A percentile compares a stretch with the other conserved stretches of the same genome.
These are phyloP conservation scores for Arabis hirsuta DNA, from an alignment of 345 rosid genomes.

Conservation along the genomic window DNA sequence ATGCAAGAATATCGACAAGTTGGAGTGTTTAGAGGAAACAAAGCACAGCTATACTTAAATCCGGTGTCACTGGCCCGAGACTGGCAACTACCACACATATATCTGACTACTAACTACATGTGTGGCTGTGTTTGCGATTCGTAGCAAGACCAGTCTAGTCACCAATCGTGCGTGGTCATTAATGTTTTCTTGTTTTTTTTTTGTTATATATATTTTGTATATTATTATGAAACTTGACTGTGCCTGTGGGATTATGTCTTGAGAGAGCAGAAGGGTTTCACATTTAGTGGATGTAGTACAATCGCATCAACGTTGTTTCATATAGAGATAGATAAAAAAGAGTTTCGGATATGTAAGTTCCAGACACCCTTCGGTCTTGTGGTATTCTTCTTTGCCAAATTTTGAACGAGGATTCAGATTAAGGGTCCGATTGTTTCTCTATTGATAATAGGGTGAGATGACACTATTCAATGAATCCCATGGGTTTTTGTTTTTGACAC, in stretches of 20 bases:
- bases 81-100: conserved; percentile 34
- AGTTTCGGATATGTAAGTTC: background rate
- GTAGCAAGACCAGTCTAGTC: conserved; percentile 34
- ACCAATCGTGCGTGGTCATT: conserved; percentile 32
- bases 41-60: conserved; percentile 28
- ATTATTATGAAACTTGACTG: conserved; percentile 12
- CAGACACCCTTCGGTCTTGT: background rate
- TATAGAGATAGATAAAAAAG: background rate
- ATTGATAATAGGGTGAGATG: too few species aligned
- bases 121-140: conserved; percentile 30
- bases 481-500: too few species aligned
- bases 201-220: conserved; percentile 1
- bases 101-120: conserved; percentile 39
- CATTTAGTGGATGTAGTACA: background rate
- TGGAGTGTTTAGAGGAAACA: conserved; percentile 28
- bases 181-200: conserved; percentile 13
- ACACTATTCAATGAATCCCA: too few species aligned
- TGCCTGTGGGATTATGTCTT: conserved; percentile 21
- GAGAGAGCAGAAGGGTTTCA: background rate
- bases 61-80: conserved; percentile 23
- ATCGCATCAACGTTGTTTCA: background rate
- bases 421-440: too few species aligned
- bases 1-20: conserved; percentile 3
- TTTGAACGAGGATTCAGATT: too few species aligned
- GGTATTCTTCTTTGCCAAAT: background rate